Percentiles rank a stretch among this genome's conserved stretches.
Conservation (phyloP, 2,329 filamentous ascomycete species). For the Pseudopyrenochaeta lycopersici region DNA sequence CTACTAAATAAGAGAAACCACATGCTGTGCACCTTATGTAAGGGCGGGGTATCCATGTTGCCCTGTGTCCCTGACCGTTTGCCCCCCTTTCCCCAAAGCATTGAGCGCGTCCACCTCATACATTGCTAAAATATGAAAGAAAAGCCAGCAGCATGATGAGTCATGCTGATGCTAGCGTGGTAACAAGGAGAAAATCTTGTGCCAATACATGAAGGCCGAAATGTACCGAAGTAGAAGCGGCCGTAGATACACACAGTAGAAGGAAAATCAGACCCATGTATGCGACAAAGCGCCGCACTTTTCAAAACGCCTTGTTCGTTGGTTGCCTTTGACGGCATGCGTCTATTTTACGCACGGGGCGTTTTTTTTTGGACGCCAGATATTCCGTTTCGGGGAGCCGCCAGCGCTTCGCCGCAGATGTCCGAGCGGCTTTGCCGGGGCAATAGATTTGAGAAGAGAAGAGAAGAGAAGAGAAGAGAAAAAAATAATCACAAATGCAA, state of each 20-base stretch:
- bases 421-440: not conserved
- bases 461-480: no score
- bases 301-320: conserved; percentile 29
- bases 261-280: conserved; percentile 13
- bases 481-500: not conserved
- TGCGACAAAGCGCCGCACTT: conserved; percentile 12
- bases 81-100: conserved; percentile 8
- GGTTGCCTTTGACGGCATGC: conserved; percentile 53
- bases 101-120: conserved; percentile 14
- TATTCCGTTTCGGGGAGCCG: conserved; percentile 11
- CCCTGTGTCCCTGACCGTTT: conserved; percentile 23
- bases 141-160: conserved; percentile 10
- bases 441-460: no score
- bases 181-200: not conserved
- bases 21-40: conserved; percentile 36
- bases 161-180: conserved; percentile 4
- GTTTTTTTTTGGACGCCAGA: conserved; percentile 35
- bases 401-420: conserved; percentile 19
- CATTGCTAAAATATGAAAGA: conserved; percentile 5
- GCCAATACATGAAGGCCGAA: not conserved
- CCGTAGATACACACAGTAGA: conserved; percentile 23
- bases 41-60: conserved; percentile 46
- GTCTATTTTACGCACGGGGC: conserved; percentile 44
- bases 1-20: conserved; percentile 15
- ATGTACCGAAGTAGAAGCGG: conserved; percentile 8